Base-by-base conservation (phyloP, 495 filamentous ascomycete species). In the Tuber magnatum region DNA sequence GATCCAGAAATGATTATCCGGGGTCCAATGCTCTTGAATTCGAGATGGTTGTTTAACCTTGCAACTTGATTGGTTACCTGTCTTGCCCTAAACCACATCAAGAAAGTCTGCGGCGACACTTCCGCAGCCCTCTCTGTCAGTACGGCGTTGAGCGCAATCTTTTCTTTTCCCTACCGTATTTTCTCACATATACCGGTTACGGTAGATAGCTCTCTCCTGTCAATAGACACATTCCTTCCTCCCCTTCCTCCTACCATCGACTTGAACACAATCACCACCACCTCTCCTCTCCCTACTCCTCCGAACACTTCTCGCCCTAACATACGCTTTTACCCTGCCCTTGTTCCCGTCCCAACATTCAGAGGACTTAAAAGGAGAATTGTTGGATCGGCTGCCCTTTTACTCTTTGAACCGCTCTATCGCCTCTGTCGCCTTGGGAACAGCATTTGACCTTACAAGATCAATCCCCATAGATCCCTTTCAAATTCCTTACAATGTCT, bases 231-330 rank as follows among this genome's bases (percentile, higher is more conserved):
- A 73, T 35, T 41, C 35, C 48, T 70, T 70, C 51, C 28, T 74
- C 68, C 77, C 73, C 71, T 75, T 77, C 77, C 77, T 74, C 56
- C 44, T 61, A 72, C 46, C 69, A 82, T 83, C 79, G 79, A 77
- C 51, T n/a, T 79, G 74, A 77, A 73, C 41, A 69, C 72, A 40
- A 78, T 76, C 32, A 76, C 77, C 73, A 76, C 72, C 28, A 80
- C 80, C 77, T 69, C 80, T 74, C 80, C 76, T 20, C 73, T 77
- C 77, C 46, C 77, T 81, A 35, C 28, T 65, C 28, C 56, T 18
- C 16, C 4, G 18, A 35, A 35, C 28, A 18, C 56, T 65, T 65
- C 14, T 32, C 28, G n/a, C 56, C 28, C 32, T 35, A 32, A 65
- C 14, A 14, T 65, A 14, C 5, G 56, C 14, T 61, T 14, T 10